Evolutionary conservation across 768 basidiomycete genomes (phyloP).

Genomic region (Amanita molliuscula): DNA sequence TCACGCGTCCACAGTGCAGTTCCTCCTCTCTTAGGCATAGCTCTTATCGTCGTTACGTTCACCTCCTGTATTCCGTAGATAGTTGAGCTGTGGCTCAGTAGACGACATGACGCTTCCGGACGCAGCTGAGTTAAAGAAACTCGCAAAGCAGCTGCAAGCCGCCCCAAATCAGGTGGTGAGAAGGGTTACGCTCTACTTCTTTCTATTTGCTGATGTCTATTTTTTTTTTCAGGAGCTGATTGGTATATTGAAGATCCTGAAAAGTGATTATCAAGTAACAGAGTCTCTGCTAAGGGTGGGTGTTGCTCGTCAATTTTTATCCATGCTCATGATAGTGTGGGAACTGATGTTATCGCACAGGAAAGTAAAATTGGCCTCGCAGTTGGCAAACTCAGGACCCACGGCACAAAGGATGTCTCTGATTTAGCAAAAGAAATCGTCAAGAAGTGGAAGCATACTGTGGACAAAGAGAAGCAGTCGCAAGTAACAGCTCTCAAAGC

Average conservation of each 20-base stretch:
- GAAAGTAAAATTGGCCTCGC: slow-evolving; percentile 91
- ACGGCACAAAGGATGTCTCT: slow-evolving; percentile 61
- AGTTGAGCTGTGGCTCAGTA: slow-evolving; percentile 17
- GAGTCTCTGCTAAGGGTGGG: slow-evolving; percentile 68
- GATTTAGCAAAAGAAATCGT: slow-evolving; percentile 87
- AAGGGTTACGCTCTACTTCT: slow-evolving; percentile 22
- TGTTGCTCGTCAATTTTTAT: slow-evolving; percentile 26
- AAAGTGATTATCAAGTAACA: slow-evolving; percentile 57
- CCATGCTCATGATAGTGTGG: slow-evolving; percentile 15
- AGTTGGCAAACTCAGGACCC: slow-evolving; percentile 78
- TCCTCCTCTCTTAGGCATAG: slow-evolving; percentile 1
- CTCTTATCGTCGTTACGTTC: slow-evolving; percentile 8
- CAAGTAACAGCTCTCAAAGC: slow-evolving; percentile 11
- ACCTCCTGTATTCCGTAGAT: slow-evolving; percentile 23
- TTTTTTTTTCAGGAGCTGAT: slow-evolving; percentile 42
- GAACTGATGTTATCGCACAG: slow-evolving; percentile 26
- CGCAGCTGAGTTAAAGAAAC: slow-evolving; percentile 63
- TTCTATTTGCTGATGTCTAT: slow-evolving; percentile 22
- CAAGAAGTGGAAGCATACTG: slow-evolving; percentile 84
- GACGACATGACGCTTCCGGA: slow-evolving; percentile 28
- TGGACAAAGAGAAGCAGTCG: slow-evolving; percentile 52
- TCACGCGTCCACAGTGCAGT: slow-evolving; percentile 5
- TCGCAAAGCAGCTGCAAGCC: slow-evolving; percentile 70
- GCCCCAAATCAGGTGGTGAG: slow-evolving; percentile 48
- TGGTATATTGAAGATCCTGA: slow-evolving; percentile 49